Base-by-base conservation (phyloP, 1,139 yeast species). In the Scheffersomyces quercinus region DNA sequence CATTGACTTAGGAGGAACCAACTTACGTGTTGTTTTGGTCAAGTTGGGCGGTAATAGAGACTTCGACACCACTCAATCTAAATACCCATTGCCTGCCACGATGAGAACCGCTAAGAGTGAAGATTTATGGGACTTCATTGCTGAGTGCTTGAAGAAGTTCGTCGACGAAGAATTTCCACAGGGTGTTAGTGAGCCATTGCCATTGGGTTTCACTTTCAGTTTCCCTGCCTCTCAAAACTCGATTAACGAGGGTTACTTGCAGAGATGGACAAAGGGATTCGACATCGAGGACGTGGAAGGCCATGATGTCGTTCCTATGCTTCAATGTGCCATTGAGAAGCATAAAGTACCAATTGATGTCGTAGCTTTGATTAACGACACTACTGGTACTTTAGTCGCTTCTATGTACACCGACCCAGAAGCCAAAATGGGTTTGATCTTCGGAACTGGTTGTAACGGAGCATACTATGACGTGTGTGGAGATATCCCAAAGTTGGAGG, bases 201-300 rank as follows among this genome's bases (percentile, higher is more conserved):
- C 96, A 36, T 76, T 91, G 58, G 98, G 99, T 39, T 93, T 93
- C 79, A 93, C 99, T 16, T 93, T 93, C 74, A 86, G 96, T 24
- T 93, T 85, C 72, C 98, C 99, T 45, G 89, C 93, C 49, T 75
- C 90, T 37, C 99, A 93, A 71, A 66, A 73, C 52, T 86, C 85
- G 47, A 89, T 93, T 61, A 85, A 88, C 70, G 77, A 81, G 55
- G 99, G 98, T 62, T 67, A 88, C 45, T 79, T 93, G 64, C 96
- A 89, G 75, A 81, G 95, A 68, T 93, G 99, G 99, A 93, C 99
- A 49, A 93, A 93, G 75, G 99, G 99, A 52, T 93, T 88, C 68
- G 97, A 93, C 65, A 89, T 93, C 58, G 86, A 81, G 45, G 90
- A 86, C 49, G 97, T 93, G 43, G 99, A 93, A 73, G 97, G 97